Base-by-base conservation (phyloP, 1,139 yeast species). In the Saccharomyces hybrid region DNA sequence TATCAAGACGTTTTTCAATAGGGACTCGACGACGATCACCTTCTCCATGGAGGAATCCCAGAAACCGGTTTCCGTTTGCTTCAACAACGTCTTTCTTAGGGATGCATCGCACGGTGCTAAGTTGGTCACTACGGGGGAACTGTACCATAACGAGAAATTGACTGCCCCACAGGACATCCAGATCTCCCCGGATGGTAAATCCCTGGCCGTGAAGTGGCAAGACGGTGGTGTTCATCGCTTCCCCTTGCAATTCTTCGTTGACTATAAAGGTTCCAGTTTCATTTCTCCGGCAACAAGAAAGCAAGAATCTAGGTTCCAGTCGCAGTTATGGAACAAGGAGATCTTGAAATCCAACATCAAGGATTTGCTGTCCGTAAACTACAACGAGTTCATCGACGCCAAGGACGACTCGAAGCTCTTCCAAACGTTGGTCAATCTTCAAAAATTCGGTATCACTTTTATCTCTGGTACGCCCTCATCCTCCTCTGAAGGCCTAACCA, bases 81-180 rank as follows among this genome's bases (percentile, higher is more conserved):
- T 77, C 68, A 76, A 77, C 57, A 81, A 78, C 56, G 69, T 81
- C 2, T 85, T 86, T 62, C 73, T 87, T 42, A 74, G 95, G 58
- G 95, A 87, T 63, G 76, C 89, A 0, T 83, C 88, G 52, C 68
- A 70, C 4, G 77, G 78, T 38, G 95, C 86, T 64, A 86, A 84
- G 65, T 68, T 77, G 31, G 84, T 86, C 69, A 81, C 88, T 8
- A 85, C 93, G 0, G 84, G 82, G 1, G 78, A 54, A 69, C 74
- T 52, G 54, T 58, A 48, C 58, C 58, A n/a, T 65, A 62, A 55
- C 75, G 81, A 25, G 50, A 58, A 8, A 63, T 75, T 46, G 23
- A 62, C 67, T 3, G 58, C 61, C 16, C 75, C 75, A 0, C 53
- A 62, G 9, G 57, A 58, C 8, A 64, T 71, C 9, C 65, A 65